Evolutionary conservation across 2,329 filamentous ascomycete species (phyloP).

Genomic region (Hypoxylon sp.): DNA sequence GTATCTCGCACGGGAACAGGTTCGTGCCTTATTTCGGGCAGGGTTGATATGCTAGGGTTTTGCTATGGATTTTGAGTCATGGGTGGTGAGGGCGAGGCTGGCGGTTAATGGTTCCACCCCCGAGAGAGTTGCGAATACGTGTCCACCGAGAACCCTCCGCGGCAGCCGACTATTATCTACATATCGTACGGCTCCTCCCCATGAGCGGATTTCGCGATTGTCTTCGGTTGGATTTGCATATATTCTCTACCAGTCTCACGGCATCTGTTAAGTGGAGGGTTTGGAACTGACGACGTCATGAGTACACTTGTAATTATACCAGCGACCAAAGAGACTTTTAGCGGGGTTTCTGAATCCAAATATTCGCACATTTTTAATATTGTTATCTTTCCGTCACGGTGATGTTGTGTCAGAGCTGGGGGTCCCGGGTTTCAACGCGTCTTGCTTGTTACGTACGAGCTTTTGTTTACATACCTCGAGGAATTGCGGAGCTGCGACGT

Average conservation of each 20-base stretch:
- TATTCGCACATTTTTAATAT: constrained; percentile 1
- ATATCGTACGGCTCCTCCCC: constrained; percentile 32
- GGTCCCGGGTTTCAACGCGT: constrained; percentile 35
- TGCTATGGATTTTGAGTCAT: constrained; percentile 29
- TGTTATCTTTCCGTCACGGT: constrained; percentile 10
- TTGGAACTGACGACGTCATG: constrained; percentile 50
- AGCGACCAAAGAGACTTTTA: constrained; percentile 35
- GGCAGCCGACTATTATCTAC: constrained; percentile 26
- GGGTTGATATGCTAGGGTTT: constrained; percentile 39
- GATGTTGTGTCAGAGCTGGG: constrained; percentile 8
- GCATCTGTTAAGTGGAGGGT: constrained; percentile 36
- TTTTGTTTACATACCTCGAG: constrained; percentile 46
- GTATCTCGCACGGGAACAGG: constrained; percentile 46
- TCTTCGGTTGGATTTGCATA: constrained; percentile 45
- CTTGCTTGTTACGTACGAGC: constrained; percentile 12
- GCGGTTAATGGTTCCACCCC: constrained; percentile 17
- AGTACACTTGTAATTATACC: constrained; percentile 55
- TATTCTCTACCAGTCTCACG: constrained; percentile 43
- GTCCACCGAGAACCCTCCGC: constrained; percentile 32
- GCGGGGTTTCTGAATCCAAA: constrained; percentile 34
- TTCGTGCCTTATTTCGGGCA: constrained; percentile 42
- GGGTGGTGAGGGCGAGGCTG: constrained; percentile 9
- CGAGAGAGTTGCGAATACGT: constrained; percentile 22
- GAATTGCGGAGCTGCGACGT: constrained; percentile 38
- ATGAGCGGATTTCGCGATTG: constrained; percentile 29